Base-by-base conservation (phyloP, 345 rosid species). In the Eucalyptus cloeziana region DNA sequence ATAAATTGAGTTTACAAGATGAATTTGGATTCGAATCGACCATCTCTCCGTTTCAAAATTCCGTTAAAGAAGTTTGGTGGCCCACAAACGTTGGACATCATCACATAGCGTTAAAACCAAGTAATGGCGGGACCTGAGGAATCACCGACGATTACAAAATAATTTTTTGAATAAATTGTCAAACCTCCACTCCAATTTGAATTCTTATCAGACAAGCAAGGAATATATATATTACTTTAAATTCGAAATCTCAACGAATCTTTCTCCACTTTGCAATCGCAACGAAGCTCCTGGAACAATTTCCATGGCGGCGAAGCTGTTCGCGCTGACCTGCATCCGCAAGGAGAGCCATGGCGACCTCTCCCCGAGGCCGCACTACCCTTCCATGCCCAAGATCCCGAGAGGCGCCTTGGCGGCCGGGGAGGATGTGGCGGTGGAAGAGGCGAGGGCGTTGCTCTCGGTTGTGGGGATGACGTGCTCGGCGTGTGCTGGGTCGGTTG, bases 401-500 rank as follows among this genome's bases (percentile, higher is more conserved):
- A 94, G 50, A 89, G 97, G 96, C 5, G 92, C 92, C 19, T 91
- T 94, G 76, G 91, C 49, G 33, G 88, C 54, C 27, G 91, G 89
- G 76, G 87, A 93, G 54, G 83, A 88, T 22, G 62, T 91, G 50
- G 85, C 79, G n/a, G 89, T 56, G 27, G 91, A 85, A 81, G 90
- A 92, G 89, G 89, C 93, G 51, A 94, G 91, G 88, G 98, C 95
- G 30, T 89, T 94, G 71, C 95, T 96, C 45, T 91, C 94, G 8
- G 99, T 97, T 7, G n/a, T 86, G 8, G 99, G 99, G 86, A 95
- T 97, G 99, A 94, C 96, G 1, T 96, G 97, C 89, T 93, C 99
- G 5, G 99, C 99, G 50, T 97, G 99, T 81, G 98, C 99, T 12
- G 99, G 97, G 40, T 97, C 99, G 45, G 95, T 96, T 43, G 99